phyloP scores from a whole-genome alignment of 176 grass and related monocot genomes.

The Oryza meyeriana region DNA sequence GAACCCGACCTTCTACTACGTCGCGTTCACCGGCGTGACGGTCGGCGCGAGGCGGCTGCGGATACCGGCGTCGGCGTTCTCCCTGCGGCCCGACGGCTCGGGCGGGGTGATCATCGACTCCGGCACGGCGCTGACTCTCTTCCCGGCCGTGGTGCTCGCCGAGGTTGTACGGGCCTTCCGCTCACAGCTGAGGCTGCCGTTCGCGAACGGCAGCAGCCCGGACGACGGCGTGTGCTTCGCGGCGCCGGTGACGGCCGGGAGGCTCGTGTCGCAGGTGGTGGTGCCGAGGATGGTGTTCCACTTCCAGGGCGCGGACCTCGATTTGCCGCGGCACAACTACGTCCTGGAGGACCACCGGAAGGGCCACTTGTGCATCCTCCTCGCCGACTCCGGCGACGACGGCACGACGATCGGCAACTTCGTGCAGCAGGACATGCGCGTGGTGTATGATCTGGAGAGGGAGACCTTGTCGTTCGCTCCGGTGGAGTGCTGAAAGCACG shows the following conservation, averaged over 20 bases:
- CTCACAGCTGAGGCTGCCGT: constrained; percentile 38
- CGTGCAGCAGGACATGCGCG: constrained; percentile 43
- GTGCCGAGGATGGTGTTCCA: constrained; percentile 68
- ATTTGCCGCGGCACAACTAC: constrained; percentile 55
- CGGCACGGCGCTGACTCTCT: constrained; percentile 48
- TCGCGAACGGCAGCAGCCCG: not conserved
- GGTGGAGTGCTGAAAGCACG: constrained; percentile 25
- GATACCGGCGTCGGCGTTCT: constrained; percentile 54
- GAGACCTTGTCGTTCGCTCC: constrained; percentile 50
- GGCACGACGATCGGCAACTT: constrained; percentile 36
- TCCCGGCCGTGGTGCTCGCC: constrained; percentile 29
- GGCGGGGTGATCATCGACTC: constrained; percentile 69
- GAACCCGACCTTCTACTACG: constrained; percentile 58
- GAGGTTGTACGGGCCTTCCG: constrained; percentile 41
- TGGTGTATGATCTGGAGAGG: constrained; percentile 45
- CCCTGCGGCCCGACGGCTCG: constrained; percentile 23
- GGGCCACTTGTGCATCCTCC: constrained; percentile 43
- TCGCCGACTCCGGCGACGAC: constrained; percentile 30
- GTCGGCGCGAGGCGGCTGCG: constrained; percentile 47
- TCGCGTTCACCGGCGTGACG: constrained; percentile 51
- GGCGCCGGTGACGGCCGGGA: not conserved
- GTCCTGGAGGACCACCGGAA: constrained; percentile 28
- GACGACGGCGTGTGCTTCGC: constrained; percentile 53
- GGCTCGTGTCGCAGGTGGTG: constrained; percentile 9
- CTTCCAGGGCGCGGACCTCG: constrained; percentile 57